Percentiles rank a stretch among this genome's conserved stretches.
phyloP scores from a whole-genome alignment of 495 filamentous ascomycete genomes.

The Aspergillus baeticus region DNA sequence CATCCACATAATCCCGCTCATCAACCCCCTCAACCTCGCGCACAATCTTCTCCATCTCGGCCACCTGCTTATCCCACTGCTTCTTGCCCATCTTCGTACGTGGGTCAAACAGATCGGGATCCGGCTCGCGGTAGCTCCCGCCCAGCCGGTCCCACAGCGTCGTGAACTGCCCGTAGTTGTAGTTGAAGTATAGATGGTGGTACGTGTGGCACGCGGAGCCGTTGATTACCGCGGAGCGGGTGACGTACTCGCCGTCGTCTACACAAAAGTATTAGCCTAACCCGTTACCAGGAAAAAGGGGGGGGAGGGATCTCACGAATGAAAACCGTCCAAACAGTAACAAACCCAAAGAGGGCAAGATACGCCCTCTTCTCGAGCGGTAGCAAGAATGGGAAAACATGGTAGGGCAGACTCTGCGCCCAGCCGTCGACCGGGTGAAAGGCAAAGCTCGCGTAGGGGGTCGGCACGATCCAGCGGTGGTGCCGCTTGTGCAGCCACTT shows the following conservation, averaged over 20 bases:
- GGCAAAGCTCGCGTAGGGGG: slow-evolving; percentile 84
- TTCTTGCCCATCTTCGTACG: slow-evolving; percentile 74
- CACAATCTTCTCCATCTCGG: slow-evolving; percentile 75
- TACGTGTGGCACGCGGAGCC: slow-evolving; percentile 92
- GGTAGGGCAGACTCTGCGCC: slow-evolving; percentile 85
- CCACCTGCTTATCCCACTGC: slow-evolving; percentile 68
- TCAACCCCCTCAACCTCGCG: slow-evolving; percentile 78
- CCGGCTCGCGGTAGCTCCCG: slow-evolving; percentile 65
- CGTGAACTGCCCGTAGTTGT: slow-evolving; percentile 94
- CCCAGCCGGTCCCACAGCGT: slow-evolving; percentile 91
- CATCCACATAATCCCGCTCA: slow-evolving; percentile 44
- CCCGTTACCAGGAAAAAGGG: background rate
- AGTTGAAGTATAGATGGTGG: slow-evolving; percentile 96
- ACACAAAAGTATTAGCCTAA: background rate
- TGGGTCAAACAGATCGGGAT: slow-evolving; percentile 64
- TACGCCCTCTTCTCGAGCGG: slow-evolving; percentile 89
- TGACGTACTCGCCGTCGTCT: slow-evolving; percentile 88
- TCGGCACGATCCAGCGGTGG: slow-evolving; percentile 98
- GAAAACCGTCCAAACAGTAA: slow-evolving; percentile 93
- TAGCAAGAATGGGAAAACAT: slow-evolving; percentile 87
- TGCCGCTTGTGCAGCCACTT: slow-evolving; percentile 90
- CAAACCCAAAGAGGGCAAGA: slow-evolving; percentile 78
- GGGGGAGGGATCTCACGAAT: slow-evolving; percentile 53
- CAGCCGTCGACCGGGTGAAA: slow-evolving; percentile 95
- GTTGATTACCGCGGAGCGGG: slow-evolving; percentile 79